phyloP scores from a whole-genome alignment of 2,329 filamentous ascomycete species.

The Rhynchosporium secalis region DNA sequence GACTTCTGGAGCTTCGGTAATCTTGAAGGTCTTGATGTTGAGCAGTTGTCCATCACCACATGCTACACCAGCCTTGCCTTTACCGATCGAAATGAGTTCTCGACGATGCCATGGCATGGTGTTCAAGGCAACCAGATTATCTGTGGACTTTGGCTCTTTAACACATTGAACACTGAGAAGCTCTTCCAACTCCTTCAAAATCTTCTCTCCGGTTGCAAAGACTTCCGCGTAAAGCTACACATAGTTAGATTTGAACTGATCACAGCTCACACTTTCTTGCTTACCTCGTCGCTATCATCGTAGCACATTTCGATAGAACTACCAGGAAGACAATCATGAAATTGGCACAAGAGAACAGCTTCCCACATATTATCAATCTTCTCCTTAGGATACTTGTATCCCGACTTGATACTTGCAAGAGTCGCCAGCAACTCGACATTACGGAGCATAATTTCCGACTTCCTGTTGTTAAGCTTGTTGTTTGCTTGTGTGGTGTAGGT shows the following conservation, averaged over 20 bases:
- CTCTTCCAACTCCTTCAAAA: constrained; percentile 68
- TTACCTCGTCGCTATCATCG: constrained; percentile 82
- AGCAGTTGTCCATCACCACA: constrained; percentile 57
- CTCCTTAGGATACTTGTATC: constrained; percentile 88
- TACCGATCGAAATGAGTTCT: constrained; percentile 67
- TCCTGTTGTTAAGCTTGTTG: constrained; percentile 93
- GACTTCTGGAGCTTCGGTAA: constrained; percentile 50
- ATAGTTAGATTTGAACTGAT: constrained; percentile 29
- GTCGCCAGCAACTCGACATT: constrained; percentile 89
- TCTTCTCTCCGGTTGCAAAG: constrained; percentile 71
- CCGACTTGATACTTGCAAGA: constrained; percentile 69
- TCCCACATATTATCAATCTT: constrained; percentile 98
- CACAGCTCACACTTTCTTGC: constrained; percentile 23
- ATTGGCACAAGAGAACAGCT: constrained; percentile 85
- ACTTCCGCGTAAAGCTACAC: constrained; percentile 74
- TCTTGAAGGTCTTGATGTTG: constrained; percentile 52
- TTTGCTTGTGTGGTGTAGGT: constrained; percentile 98
- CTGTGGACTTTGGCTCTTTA: constrained; percentile 43
- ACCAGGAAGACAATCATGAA: constrained; percentile 95
- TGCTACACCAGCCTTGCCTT: constrained; percentile 53
- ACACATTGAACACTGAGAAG: constrained; percentile 63
- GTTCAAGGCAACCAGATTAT: constrained; percentile 68
- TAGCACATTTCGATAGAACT: constrained; percentile 98
- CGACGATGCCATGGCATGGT: constrained; percentile 83
- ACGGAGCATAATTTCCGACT: constrained; percentile 79